Conservation (phyloP, 2,329 filamentous ascomycete species). For the Incumbomyces delicatus region DNA sequence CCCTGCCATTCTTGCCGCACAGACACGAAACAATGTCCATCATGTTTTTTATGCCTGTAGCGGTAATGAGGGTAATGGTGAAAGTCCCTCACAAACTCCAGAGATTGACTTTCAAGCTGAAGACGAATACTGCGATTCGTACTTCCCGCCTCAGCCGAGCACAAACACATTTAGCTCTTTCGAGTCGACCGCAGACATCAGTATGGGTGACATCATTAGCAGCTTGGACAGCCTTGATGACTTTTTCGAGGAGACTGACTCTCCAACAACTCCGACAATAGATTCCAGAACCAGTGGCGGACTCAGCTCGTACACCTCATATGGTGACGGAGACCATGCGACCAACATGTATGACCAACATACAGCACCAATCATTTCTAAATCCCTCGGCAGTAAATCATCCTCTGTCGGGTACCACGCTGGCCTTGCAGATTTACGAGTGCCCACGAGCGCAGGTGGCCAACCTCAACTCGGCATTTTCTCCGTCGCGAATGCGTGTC, state of each 20-base stretch:
- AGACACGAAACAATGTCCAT: constrained; percentile 84
- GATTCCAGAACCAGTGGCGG: background rate
- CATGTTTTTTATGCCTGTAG: constrained; percentile 93
- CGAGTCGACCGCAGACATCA: constrained; percentile 47
- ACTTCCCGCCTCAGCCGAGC: constrained; percentile 61
- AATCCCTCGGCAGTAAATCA: constrained; percentile 63
- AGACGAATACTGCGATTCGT: constrained; percentile 68
- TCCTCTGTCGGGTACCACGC: constrained; percentile 73
- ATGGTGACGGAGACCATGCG: constrained; percentile 52
- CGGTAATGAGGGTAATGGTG: constrained; percentile 50
- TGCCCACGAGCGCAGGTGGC: constrained; percentile 47
- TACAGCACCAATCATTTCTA: constrained; percentile 78
- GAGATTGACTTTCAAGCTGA: constrained; percentile 90
- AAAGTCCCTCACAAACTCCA: constrained; percentile 59
- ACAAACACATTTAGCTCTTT: constrained; percentile 92
- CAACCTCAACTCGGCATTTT: constrained; percentile 18
- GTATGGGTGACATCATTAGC: constrained; percentile 72
- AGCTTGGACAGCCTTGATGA: constrained; percentile 72
- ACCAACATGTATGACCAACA: constrained; percentile 88
- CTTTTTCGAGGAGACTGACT: constrained; percentile 67
- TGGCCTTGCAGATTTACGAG: constrained; percentile 64
- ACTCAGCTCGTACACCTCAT: background rate
- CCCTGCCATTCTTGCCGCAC: constrained; percentile 77
- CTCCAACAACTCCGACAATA: constrained; percentile 54
- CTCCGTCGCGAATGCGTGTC: constrained; percentile 12